phyloP scores from a whole-genome alignment of 805 yeast genomes.

The Allodekkera sacchari region DNA sequence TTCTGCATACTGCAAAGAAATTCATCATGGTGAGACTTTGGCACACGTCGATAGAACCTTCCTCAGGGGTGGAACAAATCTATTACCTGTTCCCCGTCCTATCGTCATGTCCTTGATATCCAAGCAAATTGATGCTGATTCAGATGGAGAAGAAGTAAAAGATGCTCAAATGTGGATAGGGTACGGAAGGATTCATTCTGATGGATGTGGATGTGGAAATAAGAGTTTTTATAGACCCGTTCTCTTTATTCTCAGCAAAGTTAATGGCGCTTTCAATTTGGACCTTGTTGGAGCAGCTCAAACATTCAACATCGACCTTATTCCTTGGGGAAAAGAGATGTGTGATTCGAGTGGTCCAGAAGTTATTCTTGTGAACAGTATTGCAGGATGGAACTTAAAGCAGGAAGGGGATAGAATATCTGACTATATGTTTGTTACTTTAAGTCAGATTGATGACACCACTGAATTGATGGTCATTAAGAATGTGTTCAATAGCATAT shows the following conservation, averaged over 20 bases:
- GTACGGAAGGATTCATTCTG: slow-evolving; percentile 36
- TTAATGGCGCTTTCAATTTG: slow-evolving; percentile 24
- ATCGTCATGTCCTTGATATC: slow-evolving; percentile 6
- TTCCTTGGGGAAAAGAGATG: no score
- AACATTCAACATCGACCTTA: no score
- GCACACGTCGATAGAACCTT: slow-evolving; percentile 16
- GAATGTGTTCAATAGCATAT: no score
- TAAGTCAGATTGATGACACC: slow-evolving; percentile 34
- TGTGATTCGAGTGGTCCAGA: no score
- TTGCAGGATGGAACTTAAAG: slow-evolving; percentile 23
- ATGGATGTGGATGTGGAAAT: slow-evolving; percentile 32
- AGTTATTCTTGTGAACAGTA: slow-evolving; percentile 29
- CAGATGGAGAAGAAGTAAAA: slow-evolving; percentile 10
- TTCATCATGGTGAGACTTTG: slow-evolving; percentile 18
- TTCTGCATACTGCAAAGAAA: slow-evolving; percentile 21
- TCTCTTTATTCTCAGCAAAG: slow-evolving; percentile 27
- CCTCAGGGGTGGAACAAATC: slow-evolving; percentile 26
- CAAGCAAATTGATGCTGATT: slow-evolving; percentile 15
- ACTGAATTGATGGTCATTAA: no score
- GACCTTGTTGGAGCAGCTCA: no score
- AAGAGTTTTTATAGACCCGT: slow-evolving; percentile 35
- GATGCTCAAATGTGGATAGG: slow-evolving; percentile 37
- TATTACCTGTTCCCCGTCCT: slow-evolving; percentile 20
- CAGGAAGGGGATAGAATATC: slow-evolving; percentile 16
- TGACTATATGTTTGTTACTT: slow-evolving; percentile 31